These are phyloP conservation scores for Prunus kanzakura DNA, from an alignment of 306 rosid species.

Conservation along the genomic window DNA sequence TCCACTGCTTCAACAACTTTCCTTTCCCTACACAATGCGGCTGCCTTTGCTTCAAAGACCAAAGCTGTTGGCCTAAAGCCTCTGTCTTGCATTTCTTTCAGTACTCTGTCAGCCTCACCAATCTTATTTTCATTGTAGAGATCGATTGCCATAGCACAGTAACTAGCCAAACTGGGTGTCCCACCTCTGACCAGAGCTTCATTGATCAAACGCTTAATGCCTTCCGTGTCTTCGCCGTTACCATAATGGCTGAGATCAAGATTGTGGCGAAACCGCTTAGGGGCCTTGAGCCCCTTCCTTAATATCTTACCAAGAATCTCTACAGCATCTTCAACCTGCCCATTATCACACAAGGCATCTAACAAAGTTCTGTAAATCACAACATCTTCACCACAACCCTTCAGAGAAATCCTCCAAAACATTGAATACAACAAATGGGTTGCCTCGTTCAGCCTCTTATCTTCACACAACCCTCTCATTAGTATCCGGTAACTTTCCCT, in stretches of 20 bases:
- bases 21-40: constrained; percentile 29
- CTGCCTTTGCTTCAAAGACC: constrained; percentile 36
- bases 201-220: constrained; percentile 25
- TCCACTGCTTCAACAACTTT: constrained; percentile 35
- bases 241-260: constrained; percentile 19
- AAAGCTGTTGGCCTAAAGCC: constrained; percentile 31
- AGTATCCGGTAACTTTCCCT: constrained; percentile 39
- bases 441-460: constrained; percentile 39
- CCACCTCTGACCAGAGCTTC: constrained; percentile 42
- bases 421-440: constrained; percentile 43
- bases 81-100: constrained; percentile 24
- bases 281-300: constrained; percentile 41
- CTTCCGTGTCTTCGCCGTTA: constrained; percentile 4
- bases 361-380: constrained; percentile 34
- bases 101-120: constrained; percentile 28
- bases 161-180: constrained; percentile 37
- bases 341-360: constrained; percentile 35
- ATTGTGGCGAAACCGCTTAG: constrained; percentile 15
- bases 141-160: constrained; percentile 35
- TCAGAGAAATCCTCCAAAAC: constrained; percentile 51
- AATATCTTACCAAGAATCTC: constrained; percentile 45
- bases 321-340: constrained; percentile 36
- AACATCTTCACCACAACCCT: constrained; percentile 47
- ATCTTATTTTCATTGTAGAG: constrained; percentile 32
- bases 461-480: constrained; percentile 43